Conservation (phyloP, 768 basidiomycete genomes). For the Suillus plorans region DNA sequence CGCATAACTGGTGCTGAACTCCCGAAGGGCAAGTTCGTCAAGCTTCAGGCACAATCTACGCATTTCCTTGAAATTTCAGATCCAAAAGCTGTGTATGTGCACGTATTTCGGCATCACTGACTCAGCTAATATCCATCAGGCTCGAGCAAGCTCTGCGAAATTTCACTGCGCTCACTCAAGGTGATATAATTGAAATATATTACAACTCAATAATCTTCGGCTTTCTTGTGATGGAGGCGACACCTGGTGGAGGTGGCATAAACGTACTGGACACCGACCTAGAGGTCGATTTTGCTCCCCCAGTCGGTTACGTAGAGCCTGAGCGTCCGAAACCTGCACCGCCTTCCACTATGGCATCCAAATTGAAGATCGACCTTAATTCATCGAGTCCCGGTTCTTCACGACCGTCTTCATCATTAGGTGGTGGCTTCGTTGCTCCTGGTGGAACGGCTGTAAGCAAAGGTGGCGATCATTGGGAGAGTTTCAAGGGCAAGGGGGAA, state of each 20-base stretch:
- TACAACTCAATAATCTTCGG: conserved; percentile 97
- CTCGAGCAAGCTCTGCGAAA: conserved; percentile 94
- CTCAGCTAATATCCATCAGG: conserved; percentile 38
- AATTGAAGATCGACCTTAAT: conserved; percentile 91
- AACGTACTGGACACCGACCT: conserved; percentile 93
- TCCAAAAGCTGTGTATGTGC: conserved; percentile 91
- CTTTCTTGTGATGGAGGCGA: conserved; percentile 92
- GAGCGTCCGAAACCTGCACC: conserved; percentile 80
- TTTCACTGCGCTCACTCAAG: conserved; percentile 88
- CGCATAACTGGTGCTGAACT: conserved; percentile 87
- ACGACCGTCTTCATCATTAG: conserved; percentile 72
- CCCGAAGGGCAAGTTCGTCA: conserved; percentile 92
- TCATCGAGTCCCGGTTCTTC: conserved; percentile 86
- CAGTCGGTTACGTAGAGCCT: conserved; percentile 93
- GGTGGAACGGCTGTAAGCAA: conserved; percentile 62
- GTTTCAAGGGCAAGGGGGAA: conserved; percentile 94
- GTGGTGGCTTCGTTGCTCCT: conserved; percentile 59
- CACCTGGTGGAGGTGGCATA: conserved; percentile 86
- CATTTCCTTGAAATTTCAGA: conserved; percentile 98
- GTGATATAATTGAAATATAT: conserved; percentile 97
- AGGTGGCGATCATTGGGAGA: conserved; percentile 86
- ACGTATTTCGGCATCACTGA: background rate
- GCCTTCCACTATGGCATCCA: conserved; percentile 91
- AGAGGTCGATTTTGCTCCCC: conserved; percentile 95
- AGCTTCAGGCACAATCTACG: conserved; percentile 92